Percentiles rank a stretch among this genome's conserved stretches.
Evolutionary conservation across 2,329 filamentous ascomycete species (phyloP).

Genomic region (Albifimbria verrucaria): DNA sequence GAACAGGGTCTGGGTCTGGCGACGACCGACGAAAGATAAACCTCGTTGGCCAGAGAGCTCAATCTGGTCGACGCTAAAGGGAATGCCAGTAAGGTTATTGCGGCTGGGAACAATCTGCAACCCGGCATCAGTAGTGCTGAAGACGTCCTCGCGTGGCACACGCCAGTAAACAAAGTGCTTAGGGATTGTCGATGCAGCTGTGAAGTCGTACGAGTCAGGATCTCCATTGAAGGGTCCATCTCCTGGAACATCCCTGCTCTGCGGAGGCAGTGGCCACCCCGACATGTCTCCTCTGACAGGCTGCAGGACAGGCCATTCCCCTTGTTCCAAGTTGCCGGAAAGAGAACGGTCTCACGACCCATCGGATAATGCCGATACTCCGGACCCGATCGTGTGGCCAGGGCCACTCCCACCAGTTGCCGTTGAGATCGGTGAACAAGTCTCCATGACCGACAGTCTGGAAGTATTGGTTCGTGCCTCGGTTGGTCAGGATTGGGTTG

Average conservation of each 20-base stretch:
- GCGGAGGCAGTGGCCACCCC: conserved; percentile 31
- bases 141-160: conserved; percentile 36
- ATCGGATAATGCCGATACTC: conserved; percentile 33
- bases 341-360: conserved; percentile 44
- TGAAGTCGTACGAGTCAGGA: conserved; percentile 22
- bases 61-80: neutral
- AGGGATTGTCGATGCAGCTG: conserved; percentile 33
- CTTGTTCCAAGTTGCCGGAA: conserved; percentile 44
- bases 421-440: conserved; percentile 27
- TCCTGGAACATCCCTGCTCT: conserved; percentile 23
- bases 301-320: conserved; percentile 46
- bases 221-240: conserved; percentile 34
- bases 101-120: conserved; percentile 16
- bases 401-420: conserved; percentile 45
- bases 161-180: conserved; percentile 45
- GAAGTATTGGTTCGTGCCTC: conserved; percentile 23
- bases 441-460: conserved; percentile 29
- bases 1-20: conserved; percentile 55
- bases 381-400: conserved; percentile 23
- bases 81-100: conserved; percentile 14
- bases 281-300: conserved; percentile 25
- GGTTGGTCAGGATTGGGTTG: conserved; percentile 36
- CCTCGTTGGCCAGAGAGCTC: conserved; percentile 9
- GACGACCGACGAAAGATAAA: conserved; percentile 45
- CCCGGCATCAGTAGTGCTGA: conserved; percentile 29